Conservation (phyloP, 495 filamentous ascomycete genomes). For the Chaetomium cochliodes region DNA sequence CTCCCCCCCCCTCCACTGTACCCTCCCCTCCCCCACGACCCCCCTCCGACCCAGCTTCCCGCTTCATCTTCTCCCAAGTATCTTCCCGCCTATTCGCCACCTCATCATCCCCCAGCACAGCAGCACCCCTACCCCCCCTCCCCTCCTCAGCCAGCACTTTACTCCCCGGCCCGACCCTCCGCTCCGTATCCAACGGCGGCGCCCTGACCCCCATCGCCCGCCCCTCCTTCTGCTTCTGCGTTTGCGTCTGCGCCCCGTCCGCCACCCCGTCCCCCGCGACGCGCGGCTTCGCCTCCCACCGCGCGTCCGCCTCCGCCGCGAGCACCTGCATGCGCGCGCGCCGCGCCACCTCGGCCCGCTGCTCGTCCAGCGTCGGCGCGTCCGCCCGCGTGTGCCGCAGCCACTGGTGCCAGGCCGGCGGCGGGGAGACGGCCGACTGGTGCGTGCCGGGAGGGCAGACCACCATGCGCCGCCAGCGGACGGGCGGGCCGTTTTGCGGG, state of each 20-base stretch:
- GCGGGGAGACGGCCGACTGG: slow-evolving; percentile 59
- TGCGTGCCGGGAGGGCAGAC: slow-evolving; percentile 60
- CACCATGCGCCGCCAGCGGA: slow-evolving; percentile 63
- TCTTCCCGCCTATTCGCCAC: slow-evolving; percentile 21
- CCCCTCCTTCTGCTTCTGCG: background rate
- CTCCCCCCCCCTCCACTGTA: slow-evolving; percentile 18
- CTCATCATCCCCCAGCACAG: slow-evolving; percentile 6
- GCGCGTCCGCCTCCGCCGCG: slow-evolving; percentile 75
- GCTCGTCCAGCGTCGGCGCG: slow-evolving; percentile 74
- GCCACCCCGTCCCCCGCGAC: slow-evolving; percentile 27
- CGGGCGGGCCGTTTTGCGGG: background rate
- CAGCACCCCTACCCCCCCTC: too few species aligned
- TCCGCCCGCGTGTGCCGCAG: slow-evolving; percentile 73
- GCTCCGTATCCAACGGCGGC: slow-evolving; percentile 12
- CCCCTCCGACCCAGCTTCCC: slow-evolving; percentile 27
- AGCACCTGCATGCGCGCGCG: slow-evolving; percentile 68
- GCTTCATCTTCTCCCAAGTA: slow-evolving; percentile 33
- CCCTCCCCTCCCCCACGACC: slow-evolving; percentile 26
- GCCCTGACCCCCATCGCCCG: slow-evolving; percentile 5
- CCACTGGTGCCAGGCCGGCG: slow-evolving; percentile 95
- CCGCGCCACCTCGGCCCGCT: slow-evolving; percentile 64
- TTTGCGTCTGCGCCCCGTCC: slow-evolving; percentile 8
- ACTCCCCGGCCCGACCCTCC: background rate
- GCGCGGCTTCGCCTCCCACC: slow-evolving; percentile 75
- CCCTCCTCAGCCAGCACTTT: background rate